phyloP scores from a whole-genome alignment of 2,329 filamentous ascomycete species.

The Scedosporium boydii region DNA sequence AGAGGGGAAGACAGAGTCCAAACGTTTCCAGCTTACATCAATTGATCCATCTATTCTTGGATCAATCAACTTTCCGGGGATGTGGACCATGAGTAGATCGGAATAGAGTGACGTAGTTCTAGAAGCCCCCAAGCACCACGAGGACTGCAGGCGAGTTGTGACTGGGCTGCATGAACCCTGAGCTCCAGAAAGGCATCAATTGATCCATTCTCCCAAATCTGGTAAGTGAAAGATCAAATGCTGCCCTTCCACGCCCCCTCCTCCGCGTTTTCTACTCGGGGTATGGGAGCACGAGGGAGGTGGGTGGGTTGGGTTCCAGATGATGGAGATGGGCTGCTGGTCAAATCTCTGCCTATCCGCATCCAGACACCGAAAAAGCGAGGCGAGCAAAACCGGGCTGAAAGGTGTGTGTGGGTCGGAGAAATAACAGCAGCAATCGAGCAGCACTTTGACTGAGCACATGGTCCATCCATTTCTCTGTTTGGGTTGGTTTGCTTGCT shows the following conservation, averaged over 20 bases:
- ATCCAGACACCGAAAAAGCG: no score
- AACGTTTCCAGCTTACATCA: no score
- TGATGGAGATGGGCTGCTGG: not conserved
- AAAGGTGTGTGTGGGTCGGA: no score
- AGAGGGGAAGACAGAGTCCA: no score
- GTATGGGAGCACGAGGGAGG: not conserved
- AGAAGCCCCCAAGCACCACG: not conserved
- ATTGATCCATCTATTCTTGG: no score
- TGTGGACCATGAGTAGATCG: not conserved
- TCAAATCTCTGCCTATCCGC: no score
- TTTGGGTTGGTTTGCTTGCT: no score
- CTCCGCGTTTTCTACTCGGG: not conserved
- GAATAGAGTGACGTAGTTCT: not conserved
- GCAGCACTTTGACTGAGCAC: no score
- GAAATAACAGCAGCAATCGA: no score
- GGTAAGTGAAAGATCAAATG: not conserved
- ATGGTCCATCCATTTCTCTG: no score
- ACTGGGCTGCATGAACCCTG: not conserved
- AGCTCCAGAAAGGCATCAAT: not conserved
- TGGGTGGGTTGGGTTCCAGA: not conserved
- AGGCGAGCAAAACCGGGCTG: no score
- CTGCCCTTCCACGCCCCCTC: not conserved
- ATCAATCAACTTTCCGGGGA: not conserved
- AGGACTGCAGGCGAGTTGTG: not conserved
- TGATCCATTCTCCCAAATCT: not conserved